These are phyloP conservation scores for Aechmea fasciata DNA, from an alignment of 176 grass and related monocot genomes.

Conservation along the genomic window DNA sequence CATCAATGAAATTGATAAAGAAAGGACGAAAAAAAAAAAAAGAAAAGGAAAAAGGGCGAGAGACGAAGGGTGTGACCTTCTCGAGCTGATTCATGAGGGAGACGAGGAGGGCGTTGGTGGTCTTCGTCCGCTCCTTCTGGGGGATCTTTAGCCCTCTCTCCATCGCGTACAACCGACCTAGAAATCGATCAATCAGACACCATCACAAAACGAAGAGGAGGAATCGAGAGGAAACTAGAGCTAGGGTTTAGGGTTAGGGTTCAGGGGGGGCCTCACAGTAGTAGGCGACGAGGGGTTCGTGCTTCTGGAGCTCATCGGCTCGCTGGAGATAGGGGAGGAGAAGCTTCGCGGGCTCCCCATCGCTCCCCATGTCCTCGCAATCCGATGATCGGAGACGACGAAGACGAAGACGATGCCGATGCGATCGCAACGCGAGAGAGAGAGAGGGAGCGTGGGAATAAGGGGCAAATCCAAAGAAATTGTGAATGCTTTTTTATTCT, in stretches of 20 bases:
- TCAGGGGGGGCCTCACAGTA: slow-evolving; percentile 49
- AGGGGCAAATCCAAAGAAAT: too few relatives aligned
- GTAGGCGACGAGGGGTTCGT: slow-evolving; percentile 95
- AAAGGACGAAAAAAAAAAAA: not conserved
- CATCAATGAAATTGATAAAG: not conserved
- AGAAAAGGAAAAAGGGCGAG: not conserved
- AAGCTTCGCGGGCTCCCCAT: slow-evolving; percentile 72
- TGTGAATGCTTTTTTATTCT: too few relatives aligned
- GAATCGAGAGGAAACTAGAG: not conserved
- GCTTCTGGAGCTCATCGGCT: slow-evolving; percentile 98
- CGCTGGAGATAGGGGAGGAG: slow-evolving; percentile 95
- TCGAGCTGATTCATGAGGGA: slow-evolving; percentile 98
- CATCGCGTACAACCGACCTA: slow-evolving; percentile 92
- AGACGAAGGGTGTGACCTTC: slow-evolving; percentile 38
- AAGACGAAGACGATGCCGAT: too few relatives aligned
- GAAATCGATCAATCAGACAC: not conserved
- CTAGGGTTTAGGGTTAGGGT: not conserved
- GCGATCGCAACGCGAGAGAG: too few relatives aligned
- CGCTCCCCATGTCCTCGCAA: slow-evolving; percentile 46
- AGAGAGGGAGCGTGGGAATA: too few relatives aligned
- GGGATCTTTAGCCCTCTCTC: slow-evolving; percentile 71
- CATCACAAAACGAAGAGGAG: not conserved
- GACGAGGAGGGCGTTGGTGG: slow-evolving; percentile 68
- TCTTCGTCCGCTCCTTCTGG: slow-evolving; percentile 83
- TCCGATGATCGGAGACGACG: too few relatives aligned